Evolutionary conservation across 2,329 filamentous ascomycete species (phyloP).

Genomic region (Neospermospora avenae): DNA sequence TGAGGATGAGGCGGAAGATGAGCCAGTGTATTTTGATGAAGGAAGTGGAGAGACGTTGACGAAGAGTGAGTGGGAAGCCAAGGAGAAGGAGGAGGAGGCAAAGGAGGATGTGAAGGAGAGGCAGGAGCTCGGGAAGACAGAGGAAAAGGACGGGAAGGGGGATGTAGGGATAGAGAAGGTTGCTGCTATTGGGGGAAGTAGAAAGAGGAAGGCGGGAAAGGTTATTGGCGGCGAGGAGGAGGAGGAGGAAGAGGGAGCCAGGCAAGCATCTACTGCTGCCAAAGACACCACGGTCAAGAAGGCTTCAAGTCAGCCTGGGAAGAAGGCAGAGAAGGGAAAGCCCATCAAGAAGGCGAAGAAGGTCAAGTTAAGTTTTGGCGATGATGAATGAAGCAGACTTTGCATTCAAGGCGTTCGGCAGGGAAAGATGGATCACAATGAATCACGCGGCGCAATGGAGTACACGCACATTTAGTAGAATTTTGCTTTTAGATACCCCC

Average conservation of each 20-base stretch:
- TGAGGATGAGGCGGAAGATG: constrained; percentile 73
- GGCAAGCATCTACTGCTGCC: not conserved
- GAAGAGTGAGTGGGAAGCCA: constrained; percentile 35
- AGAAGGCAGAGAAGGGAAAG: constrained; percentile 29
- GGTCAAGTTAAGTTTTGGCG: constrained; percentile 66
- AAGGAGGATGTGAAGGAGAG: not conserved
- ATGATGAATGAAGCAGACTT: constrained; percentile 46
- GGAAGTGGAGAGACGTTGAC: constrained; percentile 56
- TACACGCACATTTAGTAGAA: constrained; percentile 2
- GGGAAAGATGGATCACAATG: not conserved
- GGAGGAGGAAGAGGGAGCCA: constrained; percentile 5
- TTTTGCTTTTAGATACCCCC: constrained; percentile 15
- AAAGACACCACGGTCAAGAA: not conserved
- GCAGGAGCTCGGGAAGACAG: too few species aligned
- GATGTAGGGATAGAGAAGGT: constrained; percentile 33
- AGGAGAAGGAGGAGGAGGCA: constrained; percentile 28
- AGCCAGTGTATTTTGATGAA: constrained; percentile 72
- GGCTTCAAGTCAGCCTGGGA: constrained; percentile 13
- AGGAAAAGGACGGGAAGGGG: not conserved
- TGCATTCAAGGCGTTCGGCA: not conserved
- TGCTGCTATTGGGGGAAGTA: constrained; percentile 43
- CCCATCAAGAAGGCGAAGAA: constrained; percentile 47
- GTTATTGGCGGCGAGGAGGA: constrained; percentile 41
- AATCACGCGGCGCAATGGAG: constrained; percentile 1
- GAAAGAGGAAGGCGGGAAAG: constrained; percentile 55